Evolutionary conservation across 148 eudicot genomes (phyloP).

Genomic region (Cornus suecica): DNA sequence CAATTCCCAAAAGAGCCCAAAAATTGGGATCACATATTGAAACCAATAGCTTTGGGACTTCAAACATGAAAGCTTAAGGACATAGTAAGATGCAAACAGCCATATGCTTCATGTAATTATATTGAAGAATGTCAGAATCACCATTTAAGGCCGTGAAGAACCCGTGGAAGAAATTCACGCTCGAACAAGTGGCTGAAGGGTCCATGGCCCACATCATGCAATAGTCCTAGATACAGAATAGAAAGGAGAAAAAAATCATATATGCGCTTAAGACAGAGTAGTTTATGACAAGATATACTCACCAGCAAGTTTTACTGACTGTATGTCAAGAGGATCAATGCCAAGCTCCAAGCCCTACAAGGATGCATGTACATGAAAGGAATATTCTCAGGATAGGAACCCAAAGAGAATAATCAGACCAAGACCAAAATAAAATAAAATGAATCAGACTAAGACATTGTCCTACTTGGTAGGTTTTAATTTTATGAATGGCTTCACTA

Average conservation of each 20-base stretch:
- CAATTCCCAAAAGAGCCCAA: not conserved
- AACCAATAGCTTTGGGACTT: not conserved
- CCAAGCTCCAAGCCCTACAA: constrained; percentile 64
- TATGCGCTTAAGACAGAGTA: constrained; percentile 1
- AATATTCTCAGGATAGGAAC: constrained; percentile 15
- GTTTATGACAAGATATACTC: constrained; percentile 1
- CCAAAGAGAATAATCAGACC: constrained; percentile 14
- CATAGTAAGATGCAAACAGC: not conserved
- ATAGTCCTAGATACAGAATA: constrained; percentile 31
- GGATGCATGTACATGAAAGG: constrained; percentile 1
- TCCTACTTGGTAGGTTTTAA: constrained; percentile 43
- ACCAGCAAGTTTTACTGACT: constrained; percentile 64
- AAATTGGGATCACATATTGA: not conserved
- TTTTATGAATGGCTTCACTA: constrained; percentile 39
- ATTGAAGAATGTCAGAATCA: constrained; percentile 18
- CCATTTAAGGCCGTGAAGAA: constrained; percentile 47
- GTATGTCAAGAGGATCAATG: constrained; percentile 48
- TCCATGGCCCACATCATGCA: constrained; percentile 77
- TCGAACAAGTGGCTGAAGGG: constrained; percentile 80
- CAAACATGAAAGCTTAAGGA: not conserved
- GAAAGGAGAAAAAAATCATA: not conserved
- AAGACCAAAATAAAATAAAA: too few species aligned
- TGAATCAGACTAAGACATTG: not conserved
- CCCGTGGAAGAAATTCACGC: constrained; percentile 46
- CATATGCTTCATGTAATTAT: not conserved